phyloP scores from a whole-genome alignment of 306 rosid genomes.

The Albizia julibrissin region DNA sequence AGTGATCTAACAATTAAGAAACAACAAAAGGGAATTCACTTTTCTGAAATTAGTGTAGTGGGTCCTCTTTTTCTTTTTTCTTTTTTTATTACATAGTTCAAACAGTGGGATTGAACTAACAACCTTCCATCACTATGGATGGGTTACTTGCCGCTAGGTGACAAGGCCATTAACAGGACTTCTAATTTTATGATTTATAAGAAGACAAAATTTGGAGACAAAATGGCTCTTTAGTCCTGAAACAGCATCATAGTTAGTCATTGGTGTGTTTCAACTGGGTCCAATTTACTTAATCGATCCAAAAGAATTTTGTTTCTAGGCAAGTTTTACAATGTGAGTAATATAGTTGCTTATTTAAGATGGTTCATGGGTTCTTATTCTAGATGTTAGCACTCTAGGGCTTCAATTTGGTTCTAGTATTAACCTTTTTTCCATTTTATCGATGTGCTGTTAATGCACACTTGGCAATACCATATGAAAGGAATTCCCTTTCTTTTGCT shows the following conservation, averaged over 20 bases:
- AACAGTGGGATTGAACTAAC: background rate
- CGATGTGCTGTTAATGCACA: background rate
- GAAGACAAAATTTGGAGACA: background rate
- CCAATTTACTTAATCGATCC: background rate
- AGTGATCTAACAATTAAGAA: background rate
- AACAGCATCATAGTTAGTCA: background rate
- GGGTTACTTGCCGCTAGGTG: background rate
- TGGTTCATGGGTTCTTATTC: background rate
- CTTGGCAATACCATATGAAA: background rate
- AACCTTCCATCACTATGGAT: background rate
- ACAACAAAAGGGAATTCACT: background rate
- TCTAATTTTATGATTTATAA: background rate
- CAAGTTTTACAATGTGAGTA: background rate
- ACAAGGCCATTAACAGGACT: background rate
- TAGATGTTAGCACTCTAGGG: background rate
- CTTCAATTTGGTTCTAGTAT: constrained; percentile 12
- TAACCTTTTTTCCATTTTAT: background rate
- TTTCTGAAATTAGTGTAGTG: background rate
- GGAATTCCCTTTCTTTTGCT: background rate
- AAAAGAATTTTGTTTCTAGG: background rate
- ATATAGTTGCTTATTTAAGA: background rate
- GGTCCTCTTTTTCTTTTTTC: background rate
- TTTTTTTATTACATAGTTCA: background rate
- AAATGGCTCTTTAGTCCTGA: background rate
- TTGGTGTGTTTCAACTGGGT: background rate